Base-by-base conservation (phyloP, 768 basidiomycete species). In the Leccinum sublutescens region DNA sequence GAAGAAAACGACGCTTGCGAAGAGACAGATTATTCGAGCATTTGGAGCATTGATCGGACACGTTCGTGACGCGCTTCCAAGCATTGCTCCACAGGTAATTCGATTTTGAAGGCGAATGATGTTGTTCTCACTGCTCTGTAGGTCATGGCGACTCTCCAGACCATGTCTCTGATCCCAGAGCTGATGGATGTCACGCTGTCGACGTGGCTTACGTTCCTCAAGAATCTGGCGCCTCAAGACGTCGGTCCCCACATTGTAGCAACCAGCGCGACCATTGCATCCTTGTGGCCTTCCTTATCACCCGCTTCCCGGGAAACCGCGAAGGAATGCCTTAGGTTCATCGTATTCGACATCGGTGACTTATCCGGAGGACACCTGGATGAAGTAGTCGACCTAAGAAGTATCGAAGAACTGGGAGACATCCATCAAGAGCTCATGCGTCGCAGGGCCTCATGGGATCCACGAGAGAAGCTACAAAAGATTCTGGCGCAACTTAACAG, bases 101-200 rank as follows among this genome's bases (percentile, higher is more conserved):
- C 5, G 19, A 56, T 57, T 33, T 55, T 33, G 3, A 31, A 19
- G 38, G 14, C 8, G 36, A 47, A 60, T 29, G 59, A 40, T 6
- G 59, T 65, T 19, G 25, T 61, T 54, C 51, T 64, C 1, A 65
- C 64, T 10, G 23, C 48, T 64, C 1, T 25, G 15, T 45, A 99
- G 96, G 88, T 98, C 64, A 94, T 98, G 91, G 94, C 96, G 0
- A 94, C 90, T 17, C 82, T 99, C 40, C 96, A 98, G 75, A 93
- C 91, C 6, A 91, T 89, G 76, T 80, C 97, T n/a, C 73, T 78
- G 34, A 80, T 92, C 11, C 81, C 82, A 0, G 88, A 89, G 60
- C 79, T 99, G 7, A 83, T 91, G 0, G 84, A 89, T 58, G 87
- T 86, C 7, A 90, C 93, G 0, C 77, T 99, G 3, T 77, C 83